phyloP scores from a whole-genome alignment of 2,329 filamentous ascomycete species.

The Trichoderma sp. region DNA sequence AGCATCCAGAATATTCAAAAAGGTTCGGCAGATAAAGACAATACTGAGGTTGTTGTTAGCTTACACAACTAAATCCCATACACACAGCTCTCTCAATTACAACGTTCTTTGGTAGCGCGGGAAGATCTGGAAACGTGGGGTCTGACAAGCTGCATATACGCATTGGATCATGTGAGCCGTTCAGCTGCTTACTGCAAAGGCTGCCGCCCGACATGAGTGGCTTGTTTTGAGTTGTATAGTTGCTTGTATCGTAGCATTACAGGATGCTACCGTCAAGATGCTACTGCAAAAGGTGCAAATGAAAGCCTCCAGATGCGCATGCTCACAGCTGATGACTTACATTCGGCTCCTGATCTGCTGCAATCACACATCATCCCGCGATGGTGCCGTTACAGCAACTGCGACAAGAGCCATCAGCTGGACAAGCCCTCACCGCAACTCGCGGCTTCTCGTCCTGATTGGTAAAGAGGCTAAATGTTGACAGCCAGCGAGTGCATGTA shows the following conservation, averaged over 20 bases:
- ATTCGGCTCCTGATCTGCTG: background rate
- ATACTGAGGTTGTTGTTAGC: too few relatives aligned
- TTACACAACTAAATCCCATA: too few relatives aligned
- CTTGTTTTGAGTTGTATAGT: background rate
- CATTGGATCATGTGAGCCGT: background rate
- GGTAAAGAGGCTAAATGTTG: constrained; percentile 8
- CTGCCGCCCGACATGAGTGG: background rate
- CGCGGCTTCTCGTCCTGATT: constrained; percentile 8
- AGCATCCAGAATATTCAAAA: too few relatives aligned
- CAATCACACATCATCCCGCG: background rate
- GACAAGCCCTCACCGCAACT: constrained; percentile 2
- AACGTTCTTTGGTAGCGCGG: background rate
- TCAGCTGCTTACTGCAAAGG: background rate
- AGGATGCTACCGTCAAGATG: background rate
- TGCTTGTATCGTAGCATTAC: background rate
- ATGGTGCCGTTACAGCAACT: background rate
- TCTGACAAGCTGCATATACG: background rate
- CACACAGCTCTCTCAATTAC: too few relatives aligned
- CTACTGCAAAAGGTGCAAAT: background rate
- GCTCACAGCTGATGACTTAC: background rate
- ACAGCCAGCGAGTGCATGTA: background rate
- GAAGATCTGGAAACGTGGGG: background rate
- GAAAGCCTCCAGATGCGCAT: background rate
- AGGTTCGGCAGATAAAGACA: too few relatives aligned
- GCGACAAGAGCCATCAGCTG: background rate